Evolutionary conservation across 1,284 basidiomycete species (phyloP).

Genomic region (Apiotrichum domesticum): DNA sequence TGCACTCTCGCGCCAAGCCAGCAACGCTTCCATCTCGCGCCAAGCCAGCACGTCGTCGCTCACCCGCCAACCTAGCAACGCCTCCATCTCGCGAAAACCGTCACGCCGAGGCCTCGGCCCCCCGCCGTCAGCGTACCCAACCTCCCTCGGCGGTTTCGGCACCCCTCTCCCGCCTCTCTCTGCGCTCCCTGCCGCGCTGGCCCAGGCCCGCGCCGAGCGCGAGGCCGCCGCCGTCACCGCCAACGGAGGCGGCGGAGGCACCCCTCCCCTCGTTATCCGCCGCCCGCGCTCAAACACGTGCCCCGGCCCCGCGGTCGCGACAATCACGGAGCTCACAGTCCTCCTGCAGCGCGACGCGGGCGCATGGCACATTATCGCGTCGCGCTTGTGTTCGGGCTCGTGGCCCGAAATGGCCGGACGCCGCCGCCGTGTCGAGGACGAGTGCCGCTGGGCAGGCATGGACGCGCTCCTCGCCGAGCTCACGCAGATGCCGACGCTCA

Average conservation of each 20-base stretch:
- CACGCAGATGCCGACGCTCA: background rate
- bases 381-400: constrained; percentile 21
- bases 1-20: background rate
- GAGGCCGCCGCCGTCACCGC: background rate
- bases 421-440: constrained; percentile 19
- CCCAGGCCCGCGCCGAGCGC: constrained; percentile 1
- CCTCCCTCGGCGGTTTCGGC: background rate
- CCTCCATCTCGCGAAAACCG: background rate
- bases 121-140: background rate
- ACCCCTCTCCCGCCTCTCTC: constrained; percentile 11
- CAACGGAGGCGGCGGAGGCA: background rate
- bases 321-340: constrained; percentile 20
- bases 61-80: background rate
- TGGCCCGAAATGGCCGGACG: constrained; percentile 18
- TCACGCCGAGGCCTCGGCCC: background rate
- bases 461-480: constrained; percentile 15
- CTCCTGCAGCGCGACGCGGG: constrained; percentile 27
- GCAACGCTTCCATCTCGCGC: background rate
- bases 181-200: constrained; percentile 12
- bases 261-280: background rate
- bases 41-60: background rate
- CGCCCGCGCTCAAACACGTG: constrained; percentile 12
- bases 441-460: constrained; percentile 27
- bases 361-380: constrained; percentile 27
- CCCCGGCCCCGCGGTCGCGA: constrained; percentile 2